Evolutionary conservation across 2,329 filamentous ascomycete species (phyloP).

Genomic region (Kalaharituber pfeilii): DNA sequence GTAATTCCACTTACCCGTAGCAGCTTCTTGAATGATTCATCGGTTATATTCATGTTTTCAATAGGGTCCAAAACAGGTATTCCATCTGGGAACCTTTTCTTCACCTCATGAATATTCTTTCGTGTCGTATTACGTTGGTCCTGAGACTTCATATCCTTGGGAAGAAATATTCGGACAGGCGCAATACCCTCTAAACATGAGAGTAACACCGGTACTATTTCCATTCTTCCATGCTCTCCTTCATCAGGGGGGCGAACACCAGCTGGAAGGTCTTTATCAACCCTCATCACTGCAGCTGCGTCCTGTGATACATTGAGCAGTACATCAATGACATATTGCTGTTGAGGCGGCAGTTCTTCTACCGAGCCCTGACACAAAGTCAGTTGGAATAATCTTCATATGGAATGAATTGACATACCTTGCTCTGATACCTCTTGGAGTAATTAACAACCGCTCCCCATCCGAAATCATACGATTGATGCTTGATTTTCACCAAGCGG

Average conservation of each 20-base stretch:
- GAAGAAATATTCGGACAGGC: slow-evolving; percentile 67
- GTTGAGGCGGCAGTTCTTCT: slow-evolving; percentile 53
- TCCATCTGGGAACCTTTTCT: slow-evolving; percentile 80
- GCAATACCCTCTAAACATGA: slow-evolving; percentile 72
- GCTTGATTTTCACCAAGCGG: slow-evolving; percentile 72
- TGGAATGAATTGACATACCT: too few species aligned
- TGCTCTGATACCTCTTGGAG: slow-evolving; percentile 45
- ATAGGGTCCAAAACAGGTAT: slow-evolving; percentile 78
- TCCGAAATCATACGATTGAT: slow-evolving; percentile 66
- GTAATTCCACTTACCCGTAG: slow-evolving; percentile 37
- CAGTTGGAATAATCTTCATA: not conserved
- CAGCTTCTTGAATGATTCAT: slow-evolving; percentile 84
- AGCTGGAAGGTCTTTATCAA: slow-evolving; percentile 28
- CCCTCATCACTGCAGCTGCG: slow-evolving; percentile 42
- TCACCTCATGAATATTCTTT: slow-evolving; percentile 57
- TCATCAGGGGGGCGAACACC: slow-evolving; percentile 35
- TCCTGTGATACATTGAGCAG: slow-evolving; percentile 45
- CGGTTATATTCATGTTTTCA: slow-evolving; percentile 87
- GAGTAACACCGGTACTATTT: slow-evolving; percentile 71
- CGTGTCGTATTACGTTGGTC: slow-evolving; percentile 52
- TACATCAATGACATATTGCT: slow-evolving; percentile 70
- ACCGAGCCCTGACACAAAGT: slow-evolving; percentile 28
- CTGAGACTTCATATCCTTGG: slow-evolving; percentile 51
- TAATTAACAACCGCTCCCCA: slow-evolving; percentile 83
- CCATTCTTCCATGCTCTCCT: slow-evolving; percentile 52